Conservation (phyloP, 2,329 filamentous ascomycete genomes). For the Keithomyces neogunnii region DNA sequence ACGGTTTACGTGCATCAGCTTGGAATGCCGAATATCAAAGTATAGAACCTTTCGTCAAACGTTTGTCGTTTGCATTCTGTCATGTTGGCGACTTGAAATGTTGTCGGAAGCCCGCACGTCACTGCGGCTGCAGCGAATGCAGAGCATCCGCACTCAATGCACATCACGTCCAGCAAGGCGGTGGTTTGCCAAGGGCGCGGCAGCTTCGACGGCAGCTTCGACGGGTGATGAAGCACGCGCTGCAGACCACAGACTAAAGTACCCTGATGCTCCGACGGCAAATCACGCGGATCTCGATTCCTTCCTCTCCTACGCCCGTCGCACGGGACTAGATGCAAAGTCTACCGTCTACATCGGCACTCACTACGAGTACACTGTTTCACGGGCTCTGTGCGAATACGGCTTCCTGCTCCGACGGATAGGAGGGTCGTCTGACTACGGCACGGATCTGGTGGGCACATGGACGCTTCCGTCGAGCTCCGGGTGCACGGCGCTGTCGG, state of each 20-base stretch:
- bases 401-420: constrained; percentile 58
- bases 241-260: constrained; percentile 15
- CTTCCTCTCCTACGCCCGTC: constrained; percentile 56
- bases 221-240: too few species aligned
- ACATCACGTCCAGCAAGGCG: not conserved
- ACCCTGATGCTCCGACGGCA: constrained; percentile 35
- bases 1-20: not conserved
- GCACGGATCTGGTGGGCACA: constrained; percentile 65
- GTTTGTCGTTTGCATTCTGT: not conserved
- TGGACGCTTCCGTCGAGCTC: constrained; percentile 47
- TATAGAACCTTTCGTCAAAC: not conserved
- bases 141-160: not conserved
- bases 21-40: too few species aligned
- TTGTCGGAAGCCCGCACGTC: not conserved
- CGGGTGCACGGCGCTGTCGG: constrained; percentile 13
- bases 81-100: not conserved
- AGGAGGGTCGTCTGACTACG: constrained; percentile 58
- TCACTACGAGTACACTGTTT: constrained; percentile 66
- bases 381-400: constrained; percentile 44
- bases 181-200: not conserved
- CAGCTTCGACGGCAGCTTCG: not conserved
- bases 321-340: constrained; percentile 42
- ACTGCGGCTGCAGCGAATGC: not conserved
- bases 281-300: constrained; percentile 56
- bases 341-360: constrained; percentile 63